Evolutionary conservation across 495 filamentous ascomycete species (phyloP).

Genomic region (Penicillium salamii): DNA sequence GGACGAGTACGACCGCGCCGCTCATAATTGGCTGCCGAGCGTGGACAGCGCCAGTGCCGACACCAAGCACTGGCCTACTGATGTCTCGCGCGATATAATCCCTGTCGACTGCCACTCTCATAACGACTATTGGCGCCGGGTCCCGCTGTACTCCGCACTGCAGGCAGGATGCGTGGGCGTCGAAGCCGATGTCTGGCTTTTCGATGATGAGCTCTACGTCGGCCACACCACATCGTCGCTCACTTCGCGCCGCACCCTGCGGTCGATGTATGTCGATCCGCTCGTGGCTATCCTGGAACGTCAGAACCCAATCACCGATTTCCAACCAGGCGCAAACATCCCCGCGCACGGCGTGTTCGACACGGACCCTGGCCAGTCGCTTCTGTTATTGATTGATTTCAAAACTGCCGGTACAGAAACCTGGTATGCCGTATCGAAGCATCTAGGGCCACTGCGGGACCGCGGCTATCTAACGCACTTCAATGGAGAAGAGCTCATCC

Average conservation of each 20-base stretch:
- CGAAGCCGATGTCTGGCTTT: constrained; percentile 88
- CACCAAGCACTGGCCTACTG: constrained; percentile 66
- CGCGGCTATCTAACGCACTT: constrained; percentile 61
- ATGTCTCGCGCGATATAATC: constrained; percentile 67
- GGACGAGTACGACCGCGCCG: constrained; percentile 50
- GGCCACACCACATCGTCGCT: constrained; percentile 51
- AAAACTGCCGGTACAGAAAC: constrained; percentile 55
- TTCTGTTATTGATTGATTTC: constrained; percentile 71
- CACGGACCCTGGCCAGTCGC: constrained; percentile 53
- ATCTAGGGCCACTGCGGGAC: constrained; percentile 64
- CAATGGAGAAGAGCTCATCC: constrained; percentile 43
- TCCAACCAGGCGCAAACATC: constrained; percentile 21
- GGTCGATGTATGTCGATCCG: constrained; percentile 55
- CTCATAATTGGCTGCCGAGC: constrained; percentile 48
- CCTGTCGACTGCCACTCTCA: constrained; percentile 73
- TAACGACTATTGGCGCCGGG: constrained; percentile 83
- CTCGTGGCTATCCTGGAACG: constrained; percentile 49
- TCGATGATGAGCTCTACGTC: constrained; percentile 63
- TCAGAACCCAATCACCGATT: constrained; percentile 43
- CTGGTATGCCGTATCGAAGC: constrained; percentile 52
- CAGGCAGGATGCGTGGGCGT: constrained; percentile 64
- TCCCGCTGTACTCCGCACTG: constrained; percentile 67
- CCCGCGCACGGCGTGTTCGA: constrained; percentile 42
- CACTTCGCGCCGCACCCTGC: constrained; percentile 47
- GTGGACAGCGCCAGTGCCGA: constrained; percentile 36